Base-by-base conservation (phyloP, 139 green algal genomes). In the Chlorella sp. region DNA sequence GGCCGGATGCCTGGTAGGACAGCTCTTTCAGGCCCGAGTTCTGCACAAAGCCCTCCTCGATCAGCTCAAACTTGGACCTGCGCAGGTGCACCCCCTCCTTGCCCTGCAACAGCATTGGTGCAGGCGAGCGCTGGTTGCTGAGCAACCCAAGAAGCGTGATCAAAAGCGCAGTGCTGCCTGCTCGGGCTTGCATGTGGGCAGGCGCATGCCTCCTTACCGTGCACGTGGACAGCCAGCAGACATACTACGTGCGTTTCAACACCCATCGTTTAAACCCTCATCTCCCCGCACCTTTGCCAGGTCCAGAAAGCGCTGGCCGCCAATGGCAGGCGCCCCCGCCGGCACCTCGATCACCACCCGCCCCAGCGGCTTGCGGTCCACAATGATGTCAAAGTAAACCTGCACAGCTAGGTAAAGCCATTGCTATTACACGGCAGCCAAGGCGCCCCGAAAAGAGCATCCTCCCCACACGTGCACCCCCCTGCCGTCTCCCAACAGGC, bases 361-460 rank as follows among this genome's bases (percentile, higher is more conserved):
- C 2, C 91, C 91, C 2, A 65, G 65, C 56, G 87, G 83, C 67
- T 91, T 70, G 19, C 80, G 46, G 67, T 94, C 91, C 2, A 93
- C 84, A 28, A 24, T 83, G 44, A 94, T 58, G 43, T 94, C 91
- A 51, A 94, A 89, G 58, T 83, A 94, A 0, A 83, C 91, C 80
- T 91, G 82, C 40, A 48, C n/a, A n/a, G n/a, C n/a, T n/a, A n/a
- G n/a, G n/a, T n/a, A n/a, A n/a, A n/a, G n/a, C n/a, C n/a, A n/a
- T n/a, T n/a, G n/a, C n/a, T n/a, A n/a, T n/a, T n/a, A n/a, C n/a
- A n/a, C n/a, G n/a, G n/a, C n/a, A n/a, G n/a, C n/a, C n/a, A n/a
- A n/a, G n/a, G n/a, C n/a, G n/a, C n/a, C n/a, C n/a, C n/a, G n/a
- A n/a, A 6, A 32, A 17, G 36, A 54, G 46, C 11, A 11, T 73